These are phyloP conservation scores for Aspergillus cejpii DNA, from an alignment of 2,329 filamentous ascomycete genomes.

Conservation along the genomic window DNA sequence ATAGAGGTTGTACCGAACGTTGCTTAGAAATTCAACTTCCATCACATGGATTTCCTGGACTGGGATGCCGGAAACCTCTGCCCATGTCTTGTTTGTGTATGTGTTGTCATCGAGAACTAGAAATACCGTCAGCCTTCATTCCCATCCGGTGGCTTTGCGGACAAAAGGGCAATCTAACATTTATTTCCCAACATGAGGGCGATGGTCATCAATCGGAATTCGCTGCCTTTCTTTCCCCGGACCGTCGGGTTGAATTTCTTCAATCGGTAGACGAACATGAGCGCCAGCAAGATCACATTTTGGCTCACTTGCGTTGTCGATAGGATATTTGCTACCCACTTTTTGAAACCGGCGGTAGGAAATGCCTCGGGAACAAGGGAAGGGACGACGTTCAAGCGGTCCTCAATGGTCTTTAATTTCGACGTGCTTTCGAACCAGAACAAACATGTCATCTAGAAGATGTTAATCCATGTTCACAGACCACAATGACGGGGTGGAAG, in stretches of 20 bases:
- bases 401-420: slow-evolving; percentile 69
- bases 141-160: neutral
- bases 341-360: slow-evolving; percentile 72
- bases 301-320: slow-evolving; percentile 93
- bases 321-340: slow-evolving; percentile 88
- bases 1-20: slow-evolving; percentile 90
- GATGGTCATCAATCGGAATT: slow-evolving; percentile 86
- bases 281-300: slow-evolving; percentile 83
- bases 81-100: slow-evolving; percentile 99
- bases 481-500: neutral
- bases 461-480: slow-evolving; percentile 5
- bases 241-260: slow-evolving; percentile 86
- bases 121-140: slow-evolving; percentile 18
- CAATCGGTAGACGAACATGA: slow-evolving; percentile 87
- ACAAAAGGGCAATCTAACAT: slow-evolving; percentile 50
- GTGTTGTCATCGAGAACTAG: slow-evolving; percentile 93
- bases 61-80: slow-evolving; percentile 88
- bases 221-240: slow-evolving; percentile 85
- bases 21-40: slow-evolving; percentile 99
- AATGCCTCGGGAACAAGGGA: slow-evolving; percentile 63
- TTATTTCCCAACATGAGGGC: slow-evolving; percentile 98
- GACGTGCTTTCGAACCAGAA: slow-evolving; percentile 94
- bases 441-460: slow-evolving; percentile 73
- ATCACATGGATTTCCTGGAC: slow-evolving; percentile 96
- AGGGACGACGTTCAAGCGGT: slow-evolving; percentile 43